These are phyloP conservation scores for Microcyclosporella mali DNA, from an alignment of 2,329 filamentous ascomycete species.

Conservation along the genomic window DNA sequence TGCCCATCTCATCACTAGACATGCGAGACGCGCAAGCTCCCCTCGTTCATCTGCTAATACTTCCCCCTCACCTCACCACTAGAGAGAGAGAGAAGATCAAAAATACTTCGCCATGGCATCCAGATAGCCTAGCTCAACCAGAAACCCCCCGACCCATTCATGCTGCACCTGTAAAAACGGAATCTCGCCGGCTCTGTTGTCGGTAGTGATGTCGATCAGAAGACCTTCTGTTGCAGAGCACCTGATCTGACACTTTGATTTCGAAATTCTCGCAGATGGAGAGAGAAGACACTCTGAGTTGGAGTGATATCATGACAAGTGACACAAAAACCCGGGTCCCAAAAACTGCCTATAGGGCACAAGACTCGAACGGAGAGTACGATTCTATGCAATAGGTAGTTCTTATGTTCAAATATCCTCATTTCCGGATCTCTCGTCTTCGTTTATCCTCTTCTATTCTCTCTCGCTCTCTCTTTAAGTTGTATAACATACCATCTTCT, in stretches of 20 bases:
- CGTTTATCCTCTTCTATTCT: too few species aligned
- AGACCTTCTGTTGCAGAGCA: conserved; percentile 76
- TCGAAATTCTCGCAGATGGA: conserved; percentile 80
- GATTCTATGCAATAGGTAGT: too few species aligned
- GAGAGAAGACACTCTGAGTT: too few species aligned
- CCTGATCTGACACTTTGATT: conserved; percentile 79
- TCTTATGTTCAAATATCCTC: too few species aligned
- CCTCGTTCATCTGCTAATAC: conserved; percentile 43
- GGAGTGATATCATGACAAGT: too few species aligned
- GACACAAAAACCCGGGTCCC: too few species aligned
- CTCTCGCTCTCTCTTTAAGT: too few species aligned
- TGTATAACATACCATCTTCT: too few species aligned
- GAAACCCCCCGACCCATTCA: conserved; percentile 63
- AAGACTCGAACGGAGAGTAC: too few species aligned
- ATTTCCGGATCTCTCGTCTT: too few species aligned
- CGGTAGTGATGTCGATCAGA: conserved; percentile 70
- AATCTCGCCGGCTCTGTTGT: conserved; percentile 70
- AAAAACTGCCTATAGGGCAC: too few species aligned
- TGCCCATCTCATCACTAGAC: conserved; percentile 78
- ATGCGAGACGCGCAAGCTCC: conserved; percentile 48
- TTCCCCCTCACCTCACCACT: conserved; percentile 54
- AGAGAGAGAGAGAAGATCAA: conserved; percentile 62
- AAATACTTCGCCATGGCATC: conserved; percentile 61
- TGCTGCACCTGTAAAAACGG: conserved; percentile 71
- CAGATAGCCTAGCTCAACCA: conserved; percentile 66